phyloP scores from a whole-genome alignment of 768 basidiomycete species.

The Leucocoprinus leucothites region DNA sequence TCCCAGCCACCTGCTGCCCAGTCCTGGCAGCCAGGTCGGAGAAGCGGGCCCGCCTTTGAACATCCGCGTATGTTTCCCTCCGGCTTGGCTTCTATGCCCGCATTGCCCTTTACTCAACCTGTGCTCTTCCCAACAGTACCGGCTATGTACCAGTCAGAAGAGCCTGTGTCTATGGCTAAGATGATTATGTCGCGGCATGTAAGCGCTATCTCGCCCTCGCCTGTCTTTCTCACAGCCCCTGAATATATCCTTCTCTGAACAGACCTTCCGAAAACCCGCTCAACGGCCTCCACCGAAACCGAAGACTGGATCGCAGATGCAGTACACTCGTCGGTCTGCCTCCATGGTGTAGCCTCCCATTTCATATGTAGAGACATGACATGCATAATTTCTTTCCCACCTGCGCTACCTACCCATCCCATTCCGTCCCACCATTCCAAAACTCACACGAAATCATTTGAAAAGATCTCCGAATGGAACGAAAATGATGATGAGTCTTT shows the following conservation, averaged over 20 bases:
- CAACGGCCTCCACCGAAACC: conserved; percentile 7
- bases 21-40: conserved; percentile 21
- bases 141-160: conserved; percentile 28
- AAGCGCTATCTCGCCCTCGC: conserved; percentile 12
- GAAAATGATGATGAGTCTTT: not conserved
- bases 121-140: conserved; percentile 21
- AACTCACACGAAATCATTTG: conserved; percentile 7
- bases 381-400: not conserved
- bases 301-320: conserved; percentile 10
- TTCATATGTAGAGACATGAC: not conserved
- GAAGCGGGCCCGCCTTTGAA: conserved; percentile 27
- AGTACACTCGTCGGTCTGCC: conserved; percentile 7
- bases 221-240: not conserved
- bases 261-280: conserved; percentile 11
- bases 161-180: conserved; percentile 35
- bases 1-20: conserved; percentile 13
- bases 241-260: not conserved
- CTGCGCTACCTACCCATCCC: not conserved
- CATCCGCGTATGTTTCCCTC: conserved; percentile 27
- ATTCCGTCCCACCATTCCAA: not conserved
- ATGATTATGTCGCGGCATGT: conserved; percentile 38
- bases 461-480: conserved; percentile 8
- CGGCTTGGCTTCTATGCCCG: conserved; percentile 3
- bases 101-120: not conserved
- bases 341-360: conserved; percentile 7